Base-by-base conservation (phyloP, 352 stramenopile species). In the Phytophthora podocarpi region DNA sequence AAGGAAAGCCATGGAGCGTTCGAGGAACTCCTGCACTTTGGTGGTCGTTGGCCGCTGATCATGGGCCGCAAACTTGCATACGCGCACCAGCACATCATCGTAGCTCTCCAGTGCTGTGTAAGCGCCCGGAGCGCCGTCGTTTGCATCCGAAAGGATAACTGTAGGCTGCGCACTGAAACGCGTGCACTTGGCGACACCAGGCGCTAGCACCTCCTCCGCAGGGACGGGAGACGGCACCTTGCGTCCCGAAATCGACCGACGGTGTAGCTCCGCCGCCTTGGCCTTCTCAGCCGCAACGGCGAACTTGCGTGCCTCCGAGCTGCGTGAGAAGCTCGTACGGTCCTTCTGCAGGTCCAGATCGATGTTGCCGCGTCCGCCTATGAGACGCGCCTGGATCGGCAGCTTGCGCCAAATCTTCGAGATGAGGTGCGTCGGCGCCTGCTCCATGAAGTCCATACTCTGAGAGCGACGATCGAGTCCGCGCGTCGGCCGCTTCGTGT, bases 401-500 rank as follows among this genome's bases (percentile, higher is more conserved):
- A 91, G 59, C 61, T 91, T 91, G 36, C 80, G 80, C 82, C 82
- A 91, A 47, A 90, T 85, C 68, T 91, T 91, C 5, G 78, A 83
- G 62, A 91, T 91, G 21, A 91, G 55, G 49, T 91, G 82, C 30
- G 72, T 81, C 37, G 82, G 68, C 34, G 82, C 74, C 56, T 91
- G 78, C 55, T 91, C 80, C 78, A 91, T 85, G 47, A 89, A 89
- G 67, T 91, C 82, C 78, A 91, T 87, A 55, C 78, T 89, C 56
- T 88, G 74, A 6, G 80, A 89, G 11, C 82, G 80, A 1, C 78
- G 72, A 34, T 80, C 78, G 2, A 90, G 67, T n/a, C 80, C 79
- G 18, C 76, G 80, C 31, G 73, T 84, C 5, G 82, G 78, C 10
- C 73, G 74, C 23, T 70, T 74, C n/a, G 74, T 78, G 52, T 89